Base-by-base conservation (phyloP, 345 rosid species). In the Chamaenerion angustifolium region DNA sequence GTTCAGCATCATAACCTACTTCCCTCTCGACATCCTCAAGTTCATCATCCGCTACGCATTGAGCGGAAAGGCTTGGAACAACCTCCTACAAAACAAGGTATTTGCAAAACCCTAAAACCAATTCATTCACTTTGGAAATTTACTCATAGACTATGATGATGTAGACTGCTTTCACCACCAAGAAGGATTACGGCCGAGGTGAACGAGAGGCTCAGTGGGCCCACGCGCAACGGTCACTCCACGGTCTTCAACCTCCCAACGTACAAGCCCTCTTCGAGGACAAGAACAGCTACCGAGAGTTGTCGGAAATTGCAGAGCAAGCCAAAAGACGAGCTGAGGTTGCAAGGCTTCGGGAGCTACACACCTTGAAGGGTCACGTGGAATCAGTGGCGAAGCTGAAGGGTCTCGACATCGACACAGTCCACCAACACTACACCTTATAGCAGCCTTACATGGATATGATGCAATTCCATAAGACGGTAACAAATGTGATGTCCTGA, bases 141-240 rank as follows among this genome's bases (percentile, higher is more conserved):
- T 3, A 31, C 37, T 31, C 10, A 5, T 23, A 23, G 3, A 31
- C 10, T 31, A 31, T 31, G 6, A 31, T 31, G 6, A 31, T 31
- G 12, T 45, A 73, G 77, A 69, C 64, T 43, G 74, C 78, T 42
- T 73, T 73, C 67, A 63, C 78, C 2, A 65, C 55, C 48, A 69
- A 69, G 71, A 66, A 69, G 52, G 78, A 69, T 46, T 73, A 66
- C 11, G 78, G 78, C 16, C 69, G 48, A 49, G 74, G 69, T 1
- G 69, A 65, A 64, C 62, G 78, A 51, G 78, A 73, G 42, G 78
- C 78, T 45, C 78, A 69, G 45, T 73, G 78, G 78, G 78, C 74
- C 2, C n/a, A 18, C 12, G 66, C 66, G 6, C 74, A 73, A 42
- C 62, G 78, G 14, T 66, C 78, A 2, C 71, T 66, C 48, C 72